Percentiles rank a stretch among this genome's conserved stretches.
Conservation (phyloP, 2,329 filamentous ascomycete species). For the Bipolaris cookei region DNA sequence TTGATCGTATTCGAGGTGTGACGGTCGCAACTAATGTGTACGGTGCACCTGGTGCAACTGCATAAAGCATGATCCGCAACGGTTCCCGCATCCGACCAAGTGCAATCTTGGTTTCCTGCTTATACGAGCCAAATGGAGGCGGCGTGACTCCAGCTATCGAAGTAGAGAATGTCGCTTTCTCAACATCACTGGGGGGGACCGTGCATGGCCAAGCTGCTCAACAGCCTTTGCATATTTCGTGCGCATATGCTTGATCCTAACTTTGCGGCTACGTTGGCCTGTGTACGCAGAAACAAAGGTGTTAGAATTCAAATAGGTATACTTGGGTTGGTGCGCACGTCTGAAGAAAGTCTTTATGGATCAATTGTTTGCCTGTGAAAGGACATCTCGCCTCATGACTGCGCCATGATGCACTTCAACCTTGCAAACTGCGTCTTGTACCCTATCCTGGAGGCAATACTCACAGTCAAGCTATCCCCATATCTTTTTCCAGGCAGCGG, state of each 20-base stretch:
- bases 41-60: neutral
- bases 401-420: constrained; percentile 24
- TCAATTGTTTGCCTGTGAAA: neutral
- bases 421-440: constrained; percentile 21
- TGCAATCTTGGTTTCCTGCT: neutral
- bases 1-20: neutral
- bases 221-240: neutral
- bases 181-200: neutral
- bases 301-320: neutral
- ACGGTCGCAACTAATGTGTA: neutral
- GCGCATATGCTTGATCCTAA: neutral
- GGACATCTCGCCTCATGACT: neutral
- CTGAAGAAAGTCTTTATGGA: neutral
- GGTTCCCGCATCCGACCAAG: neutral
- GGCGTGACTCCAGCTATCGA: neutral
- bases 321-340: neutral
- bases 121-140: neutral
- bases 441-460: constrained; percentile 27
- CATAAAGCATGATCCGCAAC: neutral
- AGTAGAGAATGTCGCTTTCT: neutral
- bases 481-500: constrained; percentile 12
- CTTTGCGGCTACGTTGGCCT: neutral
- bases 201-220: neutral
- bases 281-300: neutral
- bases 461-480: constrained; percentile 31